These are phyloP conservation scores for Apiotrichum gamsii DNA, from an alignment of 1,284 basidiomycete species.

Conservation along the genomic window DNA sequence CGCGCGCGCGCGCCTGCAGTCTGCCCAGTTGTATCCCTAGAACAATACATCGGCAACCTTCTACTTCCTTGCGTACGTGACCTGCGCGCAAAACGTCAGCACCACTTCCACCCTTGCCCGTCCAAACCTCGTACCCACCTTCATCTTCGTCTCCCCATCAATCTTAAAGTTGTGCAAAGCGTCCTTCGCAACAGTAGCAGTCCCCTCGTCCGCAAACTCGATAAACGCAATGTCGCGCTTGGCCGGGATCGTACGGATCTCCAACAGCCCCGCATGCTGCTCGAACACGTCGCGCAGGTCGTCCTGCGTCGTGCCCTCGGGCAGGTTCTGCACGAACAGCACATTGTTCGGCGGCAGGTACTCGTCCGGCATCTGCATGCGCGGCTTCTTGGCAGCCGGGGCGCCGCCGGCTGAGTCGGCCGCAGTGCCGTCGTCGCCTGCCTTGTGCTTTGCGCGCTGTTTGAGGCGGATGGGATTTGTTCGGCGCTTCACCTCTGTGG, in stretches of 20 bases:
- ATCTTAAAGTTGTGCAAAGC: constrained; percentile 93
- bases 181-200: constrained; percentile 83
- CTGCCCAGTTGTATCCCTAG: too few species aligned
- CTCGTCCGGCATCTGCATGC: constrained; percentile 97
- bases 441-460: constrained; percentile 67
- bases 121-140: constrained; percentile 55
- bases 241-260: constrained; percentile 92
- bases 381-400: constrained; percentile 47
- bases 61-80: constrained; percentile 41
- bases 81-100: constrained; percentile 2
- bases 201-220: constrained; percentile 83
- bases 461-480: constrained; percentile 82
- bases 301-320: constrained; percentile 78
- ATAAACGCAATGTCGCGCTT: constrained; percentile 96
- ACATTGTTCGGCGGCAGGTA: constrained; percentile 99
- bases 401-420: neutral
- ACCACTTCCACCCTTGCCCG: neutral
- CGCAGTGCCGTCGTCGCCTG: constrained; percentile 48
- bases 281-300: constrained; percentile 81
- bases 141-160: constrained; percentile 93
- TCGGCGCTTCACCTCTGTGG: constrained; percentile 66
- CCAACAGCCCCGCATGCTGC: constrained; percentile 86
- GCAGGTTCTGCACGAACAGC: constrained; percentile 93
- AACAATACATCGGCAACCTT: constrained; percentile 1
- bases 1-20: too few species aligned